A percentile compares a stretch with the other conserved stretches of the same genome.
Evolutionary conservation across 768 basidiomycete species (phyloP).

Genomic region (Tulasnella sp.): DNA sequence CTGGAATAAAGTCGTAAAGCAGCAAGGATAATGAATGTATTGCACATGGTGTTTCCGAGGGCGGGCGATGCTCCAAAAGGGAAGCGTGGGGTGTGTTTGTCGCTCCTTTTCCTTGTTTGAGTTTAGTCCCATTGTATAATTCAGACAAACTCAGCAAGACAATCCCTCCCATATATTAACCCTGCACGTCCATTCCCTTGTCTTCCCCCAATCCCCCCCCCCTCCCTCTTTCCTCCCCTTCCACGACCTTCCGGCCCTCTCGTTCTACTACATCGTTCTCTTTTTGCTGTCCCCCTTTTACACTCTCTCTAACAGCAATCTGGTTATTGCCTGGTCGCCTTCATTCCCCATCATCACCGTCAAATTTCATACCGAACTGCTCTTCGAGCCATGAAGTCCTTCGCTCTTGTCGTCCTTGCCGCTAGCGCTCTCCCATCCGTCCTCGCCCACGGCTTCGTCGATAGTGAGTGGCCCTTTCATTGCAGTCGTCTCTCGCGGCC

Average conservation of each 20-base stretch:
- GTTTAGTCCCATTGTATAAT: background rate
- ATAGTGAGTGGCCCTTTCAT: background rate
- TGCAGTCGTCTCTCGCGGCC: background rate
- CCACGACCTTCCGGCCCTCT: background rate
- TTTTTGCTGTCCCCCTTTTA: background rate
- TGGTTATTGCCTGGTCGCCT: constrained; percentile 8
- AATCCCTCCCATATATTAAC: background rate
- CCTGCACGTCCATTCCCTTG: background rate
- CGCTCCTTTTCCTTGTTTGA: background rate
- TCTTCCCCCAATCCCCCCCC: background rate
- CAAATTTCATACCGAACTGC: background rate
- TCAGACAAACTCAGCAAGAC: background rate
- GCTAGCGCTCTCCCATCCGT: background rate
- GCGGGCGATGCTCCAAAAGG: background rate
- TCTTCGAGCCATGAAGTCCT: constrained; percentile 1
- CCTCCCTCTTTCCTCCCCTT: background rate
- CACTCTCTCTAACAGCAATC: background rate
- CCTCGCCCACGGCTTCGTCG: constrained; percentile 14
- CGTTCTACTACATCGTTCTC: background rate
- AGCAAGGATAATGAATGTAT: background rate
- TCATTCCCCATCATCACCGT: background rate
- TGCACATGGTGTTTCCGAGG: background rate
- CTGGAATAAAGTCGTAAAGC: no score
- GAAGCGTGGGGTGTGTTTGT: background rate
- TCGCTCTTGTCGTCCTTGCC: background rate